Base-by-base conservation (phyloP, 805 yeast species). In the Debaryomyces maramus region DNA sequence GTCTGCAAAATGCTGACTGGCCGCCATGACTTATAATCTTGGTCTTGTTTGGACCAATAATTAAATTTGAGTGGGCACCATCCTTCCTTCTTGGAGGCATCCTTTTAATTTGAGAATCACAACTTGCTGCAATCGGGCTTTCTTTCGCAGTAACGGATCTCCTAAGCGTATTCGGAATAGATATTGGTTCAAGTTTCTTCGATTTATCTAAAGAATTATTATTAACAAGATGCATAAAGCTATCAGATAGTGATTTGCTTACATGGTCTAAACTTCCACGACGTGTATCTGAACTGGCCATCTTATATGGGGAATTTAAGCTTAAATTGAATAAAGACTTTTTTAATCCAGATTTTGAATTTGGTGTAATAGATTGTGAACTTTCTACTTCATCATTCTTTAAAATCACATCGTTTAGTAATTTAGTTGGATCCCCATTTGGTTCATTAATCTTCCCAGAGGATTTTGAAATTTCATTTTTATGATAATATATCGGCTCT, bases 21-120 rank as follows among this genome's bases (percentile, higher is more conserved):
- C 61, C 61, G 0, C 80, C 80, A 47, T 76, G 78, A 16, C 63
- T 58, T 15, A 73, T 56, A 5, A 65, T 61, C 39, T 55, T 58
- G 4, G 69, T 61, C 26, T 68, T 68, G 39, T 73, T 72, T 6
- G 70, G 70, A 10, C 72, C 70, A 9, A 75, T 58, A 4, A 59
- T 62, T 39, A 74, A 46, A 5, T 65, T 60, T 3, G 79, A 71
- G 47, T 64, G 72, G 13, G 66, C 53, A 0, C 73, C 77, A 38
- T 58, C 63, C 22, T 47, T 53, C 21, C 46, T 41, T 15, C 53
- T 41, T 5, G 56, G 51, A 1, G 73, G 75, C 20, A 59, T 45
- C 34, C 73, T 43, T 39, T 67, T 65, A 14, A 49, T 34, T 17
- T 53, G 61, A 8, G 36, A 44, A n/a, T 67, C 69, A 36, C 56